Evolutionary conservation across 768 basidiomycete genomes (phyloP).

Genomic region (Candolleomyces efflorescens): DNA sequence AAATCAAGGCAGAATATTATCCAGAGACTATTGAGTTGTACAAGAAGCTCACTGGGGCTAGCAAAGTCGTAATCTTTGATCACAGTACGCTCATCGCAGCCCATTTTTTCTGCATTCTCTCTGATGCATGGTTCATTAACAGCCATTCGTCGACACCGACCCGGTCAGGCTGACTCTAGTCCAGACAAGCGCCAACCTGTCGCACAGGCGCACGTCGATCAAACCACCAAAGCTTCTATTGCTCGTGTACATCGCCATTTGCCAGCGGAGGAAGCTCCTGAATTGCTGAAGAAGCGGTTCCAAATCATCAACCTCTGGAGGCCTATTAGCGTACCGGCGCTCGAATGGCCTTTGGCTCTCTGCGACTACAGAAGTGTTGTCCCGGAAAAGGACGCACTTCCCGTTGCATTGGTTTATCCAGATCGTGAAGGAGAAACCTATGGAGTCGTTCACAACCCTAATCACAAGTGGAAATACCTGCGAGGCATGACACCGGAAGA

Average conservation of each 20-base stretch:
- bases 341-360: constrained; percentile 48
- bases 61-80: constrained; percentile 54
- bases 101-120: background rate
- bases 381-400: constrained; percentile 35
- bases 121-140: background rate
- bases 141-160: constrained; percentile 47
- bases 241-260: constrained; percentile 49
- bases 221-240: constrained; percentile 39
- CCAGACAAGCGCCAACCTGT: constrained; percentile 44
- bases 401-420: constrained; percentile 43
- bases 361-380: constrained; percentile 49
- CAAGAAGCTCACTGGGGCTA: constrained; percentile 55
- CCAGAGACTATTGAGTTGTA: constrained; percentile 52
- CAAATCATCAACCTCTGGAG: constrained; percentile 63
- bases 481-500: constrained; percentile 46
- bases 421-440: constrained; percentile 50
- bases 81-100: constrained; percentile 41
- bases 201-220: constrained; percentile 46
- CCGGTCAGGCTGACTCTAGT: constrained; percentile 28
- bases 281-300: constrained; percentile 43
- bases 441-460: constrained; percentile 39
- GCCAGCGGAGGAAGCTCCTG: constrained; percentile 38
- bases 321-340: constrained; percentile 43
- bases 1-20: constrained; percentile 51
- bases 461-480: constrained; percentile 51